Evolutionary conservation across 495 filamentous ascomycete species (phyloP), one percentile per base, ranked within the genome.

Genomic region (Penicillium manginii): DNA sequence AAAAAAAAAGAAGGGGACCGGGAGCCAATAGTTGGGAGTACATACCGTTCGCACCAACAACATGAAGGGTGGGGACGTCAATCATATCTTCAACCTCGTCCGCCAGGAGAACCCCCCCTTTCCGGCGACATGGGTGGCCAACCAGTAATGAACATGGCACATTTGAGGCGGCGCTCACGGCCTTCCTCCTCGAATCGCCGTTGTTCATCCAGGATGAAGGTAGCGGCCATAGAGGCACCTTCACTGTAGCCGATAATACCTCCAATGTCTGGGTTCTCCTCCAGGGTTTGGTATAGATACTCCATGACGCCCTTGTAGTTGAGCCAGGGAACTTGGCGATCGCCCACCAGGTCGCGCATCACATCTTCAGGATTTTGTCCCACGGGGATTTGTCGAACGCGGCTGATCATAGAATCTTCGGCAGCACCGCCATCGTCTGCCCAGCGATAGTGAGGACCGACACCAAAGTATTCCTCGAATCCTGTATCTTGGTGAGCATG

Each of bases 221-320:
- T 84, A 4, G 78, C 78, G 4, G 82, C 85, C 17, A 86, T 77
- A 0, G 80, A 80, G 26, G 85, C 83, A 17, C 85, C 85, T 57
- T 87, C 84, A 2, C 83, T 86, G 54, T 86, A 86, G 5, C 84
- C 84, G 54, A 86, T 78, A 57, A 86, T 63, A 6, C 78, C 81
- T 19, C 81, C 74, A 45, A 71, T 64, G 17, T 67, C 68, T 10
- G 68, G 68, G 32, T 71, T 50, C 22, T 59, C 52, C 18, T 66
- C 66, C 26, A 71, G 40, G 0, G 54, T 61, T 12, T 69, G 63
- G 40, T 69, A 64, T n/a, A 71, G 66, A 46, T 65, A 71, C 0
- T 63, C 51, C 61, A 71, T 69, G 26, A 71, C 66, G 10, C 64
- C 15, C 1, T 57, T 33, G 48, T 63, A 47, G 17, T 71, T 71